These are phyloP conservation scores for Bocquillonia castaneifolia DNA, from an alignment of 441 rosid species.

Conservation along the genomic window DNA sequence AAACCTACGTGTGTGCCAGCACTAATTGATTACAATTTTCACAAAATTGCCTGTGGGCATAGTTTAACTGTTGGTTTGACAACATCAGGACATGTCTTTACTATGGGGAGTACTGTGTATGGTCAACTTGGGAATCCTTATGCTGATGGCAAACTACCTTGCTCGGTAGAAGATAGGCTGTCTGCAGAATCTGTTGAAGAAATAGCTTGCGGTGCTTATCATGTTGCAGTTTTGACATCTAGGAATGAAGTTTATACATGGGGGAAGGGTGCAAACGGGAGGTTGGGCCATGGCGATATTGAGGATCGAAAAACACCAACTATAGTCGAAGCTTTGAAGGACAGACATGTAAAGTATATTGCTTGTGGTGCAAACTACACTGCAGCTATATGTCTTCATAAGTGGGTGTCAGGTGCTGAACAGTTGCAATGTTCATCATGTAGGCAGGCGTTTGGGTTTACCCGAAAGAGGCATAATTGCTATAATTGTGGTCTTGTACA, in stretches of 20 bases:
- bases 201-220: slow-evolving; percentile 90
- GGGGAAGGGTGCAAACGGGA: slow-evolving; percentile 99
- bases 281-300: slow-evolving; percentile 89
- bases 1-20: slow-evolving; percentile 91
- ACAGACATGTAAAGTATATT: slow-evolving; percentile 80
- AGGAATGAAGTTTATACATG: slow-evolving; percentile 87
- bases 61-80: slow-evolving; percentile 89
- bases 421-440: slow-evolving; percentile 92
- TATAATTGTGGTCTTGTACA: slow-evolving; percentile 96
- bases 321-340: slow-evolving; percentile 78
- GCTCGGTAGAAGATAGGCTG: slow-evolving; percentile 76
- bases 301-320: slow-evolving; percentile 87
- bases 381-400: slow-evolving; percentile 85
- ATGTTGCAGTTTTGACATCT: slow-evolving; percentile 72
- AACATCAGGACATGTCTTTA: slow-evolving; percentile 71
- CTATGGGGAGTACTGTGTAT: slow-evolving; percentile 92
- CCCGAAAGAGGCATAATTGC: slow-evolving; percentile 92
- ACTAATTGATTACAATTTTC: slow-evolving; percentile 78
- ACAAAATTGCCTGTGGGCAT: slow-evolving; percentile 86
- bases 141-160: slow-evolving; percentile 75
- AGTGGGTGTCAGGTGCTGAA: slow-evolving; percentile 94
- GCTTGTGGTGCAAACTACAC: slow-evolving; percentile 90
- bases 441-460: slow-evolving; percentile 87
- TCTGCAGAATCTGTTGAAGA: slow-evolving; percentile 71
- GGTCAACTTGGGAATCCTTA: slow-evolving; percentile 86